A percentile compares a stretch with the other conserved stretches of the same genome.
phyloP scores from a whole-genome alignment of 306 rosid species.

The Amphicarpaea edgeworthii region DNA sequence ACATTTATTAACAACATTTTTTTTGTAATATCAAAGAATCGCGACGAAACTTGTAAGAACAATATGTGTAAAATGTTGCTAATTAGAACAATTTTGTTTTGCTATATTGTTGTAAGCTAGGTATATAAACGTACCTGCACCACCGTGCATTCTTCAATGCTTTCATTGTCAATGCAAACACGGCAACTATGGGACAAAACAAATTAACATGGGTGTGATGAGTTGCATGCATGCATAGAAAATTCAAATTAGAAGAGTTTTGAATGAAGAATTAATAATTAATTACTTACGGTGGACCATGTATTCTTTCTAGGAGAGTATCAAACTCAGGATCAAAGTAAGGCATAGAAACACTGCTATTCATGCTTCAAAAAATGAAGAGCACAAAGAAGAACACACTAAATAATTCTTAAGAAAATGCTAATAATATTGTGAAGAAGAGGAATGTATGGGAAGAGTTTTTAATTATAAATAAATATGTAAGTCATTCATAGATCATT shows the following conservation, averaged over 20 bases:
- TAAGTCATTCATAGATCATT: too few relatives aligned
- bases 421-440: too few relatives aligned
- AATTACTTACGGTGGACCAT: conserved; percentile 77
- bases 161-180: conserved; percentile 74
- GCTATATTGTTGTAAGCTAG: background rate
- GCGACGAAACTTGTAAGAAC: background rate
- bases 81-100: background rate
- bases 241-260: background rate
- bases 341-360: conserved; percentile 71
- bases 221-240: background rate
- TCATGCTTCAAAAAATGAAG: conserved; percentile 51
- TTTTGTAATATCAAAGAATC: background rate
- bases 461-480: too few relatives aligned
- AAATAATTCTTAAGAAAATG: background rate
- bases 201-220: conserved; percentile 8
- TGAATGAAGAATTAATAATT: conserved; percentile 1
- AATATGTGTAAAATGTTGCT: background rate
- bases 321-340: conserved; percentile 86
- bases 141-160: conserved; percentile 70
- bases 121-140: conserved; percentile 76
- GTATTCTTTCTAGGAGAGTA: conserved; percentile 62
- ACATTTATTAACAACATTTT: background rate
- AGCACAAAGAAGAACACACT: background rate
- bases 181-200: conserved; percentile 55
- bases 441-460: too few relatives aligned